A percentile compares a stretch with the other conserved stretches of the same genome.
These are phyloP conservation scores for Madurella mycetomatis DNA, from an alignment of 2,329 filamentous ascomycete genomes.

Conservation along the genomic window DNA sequence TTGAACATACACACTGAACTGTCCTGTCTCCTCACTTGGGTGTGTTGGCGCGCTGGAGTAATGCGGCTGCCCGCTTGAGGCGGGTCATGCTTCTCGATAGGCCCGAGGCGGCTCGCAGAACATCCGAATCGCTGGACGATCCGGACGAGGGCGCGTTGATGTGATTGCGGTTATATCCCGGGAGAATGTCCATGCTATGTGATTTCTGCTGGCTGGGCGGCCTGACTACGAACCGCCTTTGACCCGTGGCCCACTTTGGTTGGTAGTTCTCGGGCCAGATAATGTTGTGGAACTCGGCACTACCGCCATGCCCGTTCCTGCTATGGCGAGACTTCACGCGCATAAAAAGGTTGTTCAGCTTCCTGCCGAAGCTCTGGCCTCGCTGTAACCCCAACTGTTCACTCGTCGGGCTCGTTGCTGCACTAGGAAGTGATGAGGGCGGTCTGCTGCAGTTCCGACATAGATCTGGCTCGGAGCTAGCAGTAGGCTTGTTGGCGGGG, in stretches of 20 bases:
- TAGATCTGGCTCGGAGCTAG: conserved; percentile 9
- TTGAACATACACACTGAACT: background rate
- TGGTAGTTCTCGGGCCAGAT: conserved; percentile 15
- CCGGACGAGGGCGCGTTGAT: conserved; percentile 6
- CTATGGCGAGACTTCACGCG: conserved; percentile 14
- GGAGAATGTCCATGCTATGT: conserved; percentile 11
- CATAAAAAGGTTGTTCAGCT: conserved; percentile 16
- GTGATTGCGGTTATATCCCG: background rate
- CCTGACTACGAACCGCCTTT: conserved; percentile 4
- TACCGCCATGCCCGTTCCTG: background rate
- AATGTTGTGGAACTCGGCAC: conserved; percentile 6
- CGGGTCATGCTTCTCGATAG: conserved; percentile 19
- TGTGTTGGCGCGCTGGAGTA: conserved; percentile 18
- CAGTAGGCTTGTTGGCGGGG: conserved; percentile 1
- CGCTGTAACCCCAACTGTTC: background rate
- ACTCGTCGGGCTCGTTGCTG: background rate
- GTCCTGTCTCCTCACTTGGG: conserved; percentile 14
- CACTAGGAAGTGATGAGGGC: conserved; percentile 8
- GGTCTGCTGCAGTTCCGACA: conserved; percentile 23
- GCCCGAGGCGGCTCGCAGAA: conserved; percentile 1
- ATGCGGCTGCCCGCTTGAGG: conserved; percentile 19
- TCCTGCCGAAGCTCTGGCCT: conserved; percentile 11
- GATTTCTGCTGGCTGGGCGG: conserved; percentile 13
- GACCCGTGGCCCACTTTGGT: conserved; percentile 14
- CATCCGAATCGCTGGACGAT: conserved; percentile 13